phyloP scores from a whole-genome alignment of 768 basidiomycete genomes.

The Leccinum rimulosum region DNA sequence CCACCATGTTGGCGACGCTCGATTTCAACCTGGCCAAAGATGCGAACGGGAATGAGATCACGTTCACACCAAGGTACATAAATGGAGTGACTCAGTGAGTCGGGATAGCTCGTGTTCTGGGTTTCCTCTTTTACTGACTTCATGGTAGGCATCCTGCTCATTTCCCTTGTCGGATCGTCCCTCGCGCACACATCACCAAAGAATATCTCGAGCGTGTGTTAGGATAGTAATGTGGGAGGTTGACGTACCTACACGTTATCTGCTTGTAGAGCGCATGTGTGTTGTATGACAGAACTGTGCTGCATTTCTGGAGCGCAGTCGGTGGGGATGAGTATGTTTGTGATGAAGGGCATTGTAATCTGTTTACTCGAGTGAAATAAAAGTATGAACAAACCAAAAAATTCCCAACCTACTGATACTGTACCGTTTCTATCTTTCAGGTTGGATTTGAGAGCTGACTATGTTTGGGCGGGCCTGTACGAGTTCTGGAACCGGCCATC shows the following conservation, averaged over 20 bases:
- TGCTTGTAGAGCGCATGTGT: no score
- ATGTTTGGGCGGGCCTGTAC: no score
- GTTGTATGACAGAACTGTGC: no score
- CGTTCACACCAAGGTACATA: background rate
- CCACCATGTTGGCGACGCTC: no score
- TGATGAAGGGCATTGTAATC: no score
- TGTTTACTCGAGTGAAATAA: no score
- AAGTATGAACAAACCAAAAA: no score
- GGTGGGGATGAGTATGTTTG: background rate
- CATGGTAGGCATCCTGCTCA: background rate
- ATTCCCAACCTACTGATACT: no score
- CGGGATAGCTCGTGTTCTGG: background rate
- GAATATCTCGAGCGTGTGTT: background rate
- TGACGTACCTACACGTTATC: background rate
- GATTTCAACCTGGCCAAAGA: no score
- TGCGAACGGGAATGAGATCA: no score
- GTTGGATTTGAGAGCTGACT: background rate
- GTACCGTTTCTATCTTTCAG: no score
- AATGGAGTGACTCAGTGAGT: background rate
- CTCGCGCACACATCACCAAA: conserved; percentile 5
- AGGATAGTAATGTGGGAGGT: background rate
- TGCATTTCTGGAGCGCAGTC: background rate
- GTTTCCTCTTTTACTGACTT: background rate
- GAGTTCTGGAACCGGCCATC: background rate
- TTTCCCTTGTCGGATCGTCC: conserved; percentile 12